Evolutionary conservation across 129 eudicot species (phyloP), one percentile per base, ranked within the genome.

Genomic region (Escallonia herrerae): DNA sequence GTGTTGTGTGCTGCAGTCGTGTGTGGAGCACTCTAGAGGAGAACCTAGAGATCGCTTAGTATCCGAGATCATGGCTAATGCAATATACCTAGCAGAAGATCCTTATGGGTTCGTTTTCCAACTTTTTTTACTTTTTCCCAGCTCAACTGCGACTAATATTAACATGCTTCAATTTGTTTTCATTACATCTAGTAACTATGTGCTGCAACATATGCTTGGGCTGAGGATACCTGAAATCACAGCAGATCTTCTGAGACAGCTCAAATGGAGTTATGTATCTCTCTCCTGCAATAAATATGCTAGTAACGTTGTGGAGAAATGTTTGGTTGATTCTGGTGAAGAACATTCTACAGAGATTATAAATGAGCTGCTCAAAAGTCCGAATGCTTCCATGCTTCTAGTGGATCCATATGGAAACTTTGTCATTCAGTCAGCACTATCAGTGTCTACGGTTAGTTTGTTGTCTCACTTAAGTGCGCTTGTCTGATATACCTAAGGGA

Each of bases 241-340:
- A 1, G 63, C 48, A 15, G 37, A 67, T 54, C 77, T 85, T 47
- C 55, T 83, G 60, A 74, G 77, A 52, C 79, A 66, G 46, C 79
- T 85, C 6, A 44, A 69, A 81, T 86, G 95, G 39, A 49, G 55
- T 41, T 83, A 63, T 56, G 63, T 73, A 15, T 64, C 70, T 22
- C 75, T 85, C n/a, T 81, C 96, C 42, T 76, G 80, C 71, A 85
- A 83, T 69, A 89, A 89, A 49, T 89, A 74, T 9, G 96, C 77
- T 0, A 88, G 96, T 67, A 82, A 88, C 40, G 91, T 88, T 38
- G 91, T 88, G 55, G 96, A 85, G 59, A 89, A 78, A 64, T 76
- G 81, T 57, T 67, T 88, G 58, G 46, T 7, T n/a, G 82, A 74
- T 42, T 53, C 87, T 0, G 79, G 56, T 47, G 72, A 64, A 39